These are phyloP conservation scores for Trichopus zeylanicus DNA, from an alignment of 116 monocot species.

Conservation along the genomic window DNA sequence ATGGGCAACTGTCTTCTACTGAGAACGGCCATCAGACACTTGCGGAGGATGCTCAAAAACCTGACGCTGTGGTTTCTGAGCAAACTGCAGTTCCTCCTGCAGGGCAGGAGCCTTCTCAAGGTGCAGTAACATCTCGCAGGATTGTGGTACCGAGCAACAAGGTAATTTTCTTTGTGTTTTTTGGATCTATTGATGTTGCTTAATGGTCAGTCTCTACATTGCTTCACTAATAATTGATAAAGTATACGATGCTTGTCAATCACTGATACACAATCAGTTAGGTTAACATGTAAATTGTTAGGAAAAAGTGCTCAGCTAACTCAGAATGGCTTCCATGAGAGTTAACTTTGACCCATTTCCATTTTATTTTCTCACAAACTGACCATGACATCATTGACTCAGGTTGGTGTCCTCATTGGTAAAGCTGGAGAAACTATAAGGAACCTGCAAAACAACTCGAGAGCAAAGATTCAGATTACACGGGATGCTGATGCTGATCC, in stretches of 20 bases:
- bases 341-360: too few species aligned
- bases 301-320: too few species aligned
- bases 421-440: constrained; percentile 94
- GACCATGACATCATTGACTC: background rate
- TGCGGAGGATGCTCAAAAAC: constrained; percentile 8
- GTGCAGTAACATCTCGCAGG: constrained; percentile 13
- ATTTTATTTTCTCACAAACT: background rate
- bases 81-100: constrained; percentile 13
- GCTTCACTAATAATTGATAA: too few species aligned
- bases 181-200: background rate
- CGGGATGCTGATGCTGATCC: constrained; percentile 77
- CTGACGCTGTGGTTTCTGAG: constrained; percentile 11
- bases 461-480: constrained; percentile 93
- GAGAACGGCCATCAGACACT: constrained; percentile 7
- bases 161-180: constrained; percentile 23
- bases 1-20: constrained; percentile 12
- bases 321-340: too few species aligned
- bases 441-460: constrained; percentile 64
- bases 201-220: too few species aligned
- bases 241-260: too few species aligned
- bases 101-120: too few species aligned
- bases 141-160: constrained; percentile 65
- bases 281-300: too few species aligned
- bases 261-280: too few species aligned
- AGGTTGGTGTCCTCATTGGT: constrained; percentile 98